Evolutionary conservation across 371 early-diverging fungal genomes (phyloP).

Genomic region (Mortierella sp.): DNA sequence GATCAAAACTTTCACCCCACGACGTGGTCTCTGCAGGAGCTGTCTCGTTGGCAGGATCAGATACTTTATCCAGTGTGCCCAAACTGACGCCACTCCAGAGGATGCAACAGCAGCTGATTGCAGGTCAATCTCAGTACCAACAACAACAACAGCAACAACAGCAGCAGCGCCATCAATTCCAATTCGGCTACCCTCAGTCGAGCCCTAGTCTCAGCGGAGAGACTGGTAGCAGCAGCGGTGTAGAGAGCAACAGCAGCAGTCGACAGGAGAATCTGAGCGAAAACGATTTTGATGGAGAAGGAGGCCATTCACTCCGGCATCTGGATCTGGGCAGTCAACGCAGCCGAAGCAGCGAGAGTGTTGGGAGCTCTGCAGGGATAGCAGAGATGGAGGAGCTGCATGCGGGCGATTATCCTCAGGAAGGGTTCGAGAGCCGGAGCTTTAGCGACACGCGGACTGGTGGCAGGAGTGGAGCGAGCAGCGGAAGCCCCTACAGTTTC

Average conservation of each 20-base stretch:
- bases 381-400: constrained; percentile 15
- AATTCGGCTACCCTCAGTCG: constrained; percentile 49
- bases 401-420: neutral
- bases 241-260: constrained; percentile 44
- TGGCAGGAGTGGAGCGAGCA: constrained; percentile 11
- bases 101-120: constrained; percentile 48
- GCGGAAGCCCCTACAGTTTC: constrained; percentile 21
- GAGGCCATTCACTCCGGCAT: constrained; percentile 8
- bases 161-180: constrained; percentile 20
- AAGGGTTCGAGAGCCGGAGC: neutral
- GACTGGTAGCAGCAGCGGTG: constrained; percentile 23
- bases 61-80: neutral
- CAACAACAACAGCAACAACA: constrained; percentile 37
- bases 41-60: neutral
- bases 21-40: neutral
- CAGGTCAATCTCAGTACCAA: constrained; percentile 20
- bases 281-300: constrained; percentile 21
- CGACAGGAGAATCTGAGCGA: constrained; percentile 23
- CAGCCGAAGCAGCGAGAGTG: constrained; percentile 7
- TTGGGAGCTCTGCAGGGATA: neutral
- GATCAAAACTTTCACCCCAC: neutral
- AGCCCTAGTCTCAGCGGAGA: constrained; percentile 24
- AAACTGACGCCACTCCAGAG: constrained; percentile 42
- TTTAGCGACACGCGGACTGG: constrained; percentile 6
- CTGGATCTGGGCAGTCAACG: constrained; percentile 16